Conservation (phyloP, 345 rosid species). For the Eutrema heterophyllum region DNA sequence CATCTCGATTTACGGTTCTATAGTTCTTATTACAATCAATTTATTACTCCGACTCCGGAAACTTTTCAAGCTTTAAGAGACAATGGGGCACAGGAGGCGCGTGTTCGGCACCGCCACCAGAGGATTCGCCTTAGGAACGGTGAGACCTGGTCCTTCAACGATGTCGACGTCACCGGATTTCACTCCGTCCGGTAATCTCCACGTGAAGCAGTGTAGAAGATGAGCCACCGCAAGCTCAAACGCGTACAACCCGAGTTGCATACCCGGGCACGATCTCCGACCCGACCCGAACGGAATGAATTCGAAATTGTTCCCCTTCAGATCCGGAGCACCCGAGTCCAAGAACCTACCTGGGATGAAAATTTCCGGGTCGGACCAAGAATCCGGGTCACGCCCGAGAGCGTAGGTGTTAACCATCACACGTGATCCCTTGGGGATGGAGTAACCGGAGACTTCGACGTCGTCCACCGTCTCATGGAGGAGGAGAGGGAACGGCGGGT, state of each 20-base stretch:
- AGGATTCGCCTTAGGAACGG: slow-evolving; percentile 52
- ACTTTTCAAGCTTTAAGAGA: neutral
- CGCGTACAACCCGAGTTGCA: slow-evolving; percentile 62
- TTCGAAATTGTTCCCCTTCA: slow-evolving; percentile 51
- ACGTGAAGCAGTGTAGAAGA: slow-evolving; percentile 62
- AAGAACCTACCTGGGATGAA: slow-evolving; percentile 57
- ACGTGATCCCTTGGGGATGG: slow-evolving; percentile 46
- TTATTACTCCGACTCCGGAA: neutral
- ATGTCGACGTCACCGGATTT: slow-evolving; percentile 52
- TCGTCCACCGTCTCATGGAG: slow-evolving; percentile 55
- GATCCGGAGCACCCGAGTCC: slow-evolving; percentile 42
- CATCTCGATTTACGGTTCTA: no score
- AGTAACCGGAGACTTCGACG: slow-evolving; percentile 44
- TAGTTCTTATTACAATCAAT: no score
- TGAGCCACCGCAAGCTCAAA: slow-evolving; percentile 51
- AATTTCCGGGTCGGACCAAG: slow-evolving; percentile 55
- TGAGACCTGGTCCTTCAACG: slow-evolving; percentile 59
- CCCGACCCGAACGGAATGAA: slow-evolving; percentile 73
- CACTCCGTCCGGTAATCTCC: slow-evolving; percentile 63
- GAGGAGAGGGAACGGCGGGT: slow-evolving; percentile 77
- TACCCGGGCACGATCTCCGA: slow-evolving; percentile 76
- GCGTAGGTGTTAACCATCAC: slow-evolving; percentile 60
- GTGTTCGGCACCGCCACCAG: slow-evolving; percentile 51
- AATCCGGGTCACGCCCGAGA: slow-evolving; percentile 43
- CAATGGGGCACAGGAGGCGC: slow-evolving; percentile 38